A percentile compares a stretch with the other conserved stretches of the same genome.
phyloP scores from a whole-genome alignment of 2,329 filamentous ascomycete species.

The Cladosporium sp. region DNA sequence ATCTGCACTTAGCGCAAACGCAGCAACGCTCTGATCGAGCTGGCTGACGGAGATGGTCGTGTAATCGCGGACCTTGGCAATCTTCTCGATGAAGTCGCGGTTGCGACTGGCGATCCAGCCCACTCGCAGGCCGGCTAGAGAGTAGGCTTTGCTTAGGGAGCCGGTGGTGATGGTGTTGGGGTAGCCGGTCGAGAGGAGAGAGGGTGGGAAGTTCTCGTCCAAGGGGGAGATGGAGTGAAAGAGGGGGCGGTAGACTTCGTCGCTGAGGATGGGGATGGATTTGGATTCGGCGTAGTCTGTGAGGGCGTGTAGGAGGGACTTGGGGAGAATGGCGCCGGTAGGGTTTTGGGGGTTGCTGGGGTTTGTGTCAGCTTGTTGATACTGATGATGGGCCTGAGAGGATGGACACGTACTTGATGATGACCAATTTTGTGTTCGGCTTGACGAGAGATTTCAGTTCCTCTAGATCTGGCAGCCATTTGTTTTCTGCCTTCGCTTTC shows the following conservation, averaged over 20 bases:
- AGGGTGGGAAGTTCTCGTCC: constrained; percentile 58
- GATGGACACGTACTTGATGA: constrained; percentile 49
- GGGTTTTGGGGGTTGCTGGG: constrained; percentile 79
- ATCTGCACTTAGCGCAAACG: constrained; percentile 63
- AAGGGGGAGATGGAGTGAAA: constrained; percentile 64
- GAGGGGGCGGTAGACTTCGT: constrained; percentile 81
- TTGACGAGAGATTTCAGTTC: constrained; percentile 63
- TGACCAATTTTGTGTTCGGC: constrained; percentile 66
- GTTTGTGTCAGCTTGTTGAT: background rate
- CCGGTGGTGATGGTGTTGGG: constrained; percentile 67
- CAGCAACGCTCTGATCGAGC: constrained; percentile 73
- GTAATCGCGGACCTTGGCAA: constrained; percentile 68
- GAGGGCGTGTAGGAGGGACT: constrained; percentile 56
- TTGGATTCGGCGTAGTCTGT: constrained; percentile 59
- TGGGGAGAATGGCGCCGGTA: constrained; percentile 66
- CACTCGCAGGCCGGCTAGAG: constrained; percentile 73
- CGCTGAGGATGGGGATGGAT: constrained; percentile 64
- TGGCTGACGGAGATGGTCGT: constrained; percentile 83
- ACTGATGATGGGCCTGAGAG: background rate
- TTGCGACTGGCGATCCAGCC: constrained; percentile 77
- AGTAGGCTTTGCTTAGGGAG: constrained; percentile 81
- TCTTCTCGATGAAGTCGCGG: constrained; percentile 56
- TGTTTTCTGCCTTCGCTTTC: constrained; percentile 61
- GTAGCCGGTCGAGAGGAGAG: constrained; percentile 68
- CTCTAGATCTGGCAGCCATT: constrained; percentile 63